Base-by-base conservation (phyloP, 2,329 filamentous ascomycete species). In the Tolypocladium ophioglossoides region DNA sequence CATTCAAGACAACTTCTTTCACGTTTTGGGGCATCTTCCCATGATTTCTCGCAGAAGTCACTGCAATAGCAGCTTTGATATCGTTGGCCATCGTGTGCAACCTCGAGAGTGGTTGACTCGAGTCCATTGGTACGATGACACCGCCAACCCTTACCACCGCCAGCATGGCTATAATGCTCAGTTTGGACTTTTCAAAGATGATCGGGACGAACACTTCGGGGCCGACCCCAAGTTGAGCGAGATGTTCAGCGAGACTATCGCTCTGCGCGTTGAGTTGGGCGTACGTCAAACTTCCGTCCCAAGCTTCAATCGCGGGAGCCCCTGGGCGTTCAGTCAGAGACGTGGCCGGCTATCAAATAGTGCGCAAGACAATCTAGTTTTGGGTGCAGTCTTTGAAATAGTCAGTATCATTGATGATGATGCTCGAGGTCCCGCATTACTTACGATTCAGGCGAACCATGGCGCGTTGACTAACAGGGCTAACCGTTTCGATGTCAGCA, bases 131-230 rank as follows among this genome's bases (percentile, higher is more conserved):
- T 22, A 66, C 52, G n/a, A 62, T 56, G 0, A 56, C 55, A 18
- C 61, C 64, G 0, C 64, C 64, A 1, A 62, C 58, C 10, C 64
- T 62, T 2, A 60, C 34, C 3, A 66, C 58, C 6, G 61, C 62
- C 3, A 66, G 54, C 52, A 66, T 61, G 0, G 63, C 52, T 16
- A 65, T 56, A 4, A 61, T 44, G 1, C 59, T 52, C 62, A 62
- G 62, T 1, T 57, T 37, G 1, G 62, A 63, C 12, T 62, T 66
- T 10, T 66, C 61, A 18, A 54, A 51, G 20, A 50, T 37, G 11
- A 51, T 39, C 11, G 53, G 53, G 4, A 54, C 47, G 27, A 51
- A 46, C 5, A 44, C 38, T 35, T 51, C 53, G 38, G 53, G 37
- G 6, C 53, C 44, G 14, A 54, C 53, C 12, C 48, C 48, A 24